Evolutionary conservation across 2,329 filamentous ascomycete species (phyloP).

Genomic region (Cladophialophora psammophila): DNA sequence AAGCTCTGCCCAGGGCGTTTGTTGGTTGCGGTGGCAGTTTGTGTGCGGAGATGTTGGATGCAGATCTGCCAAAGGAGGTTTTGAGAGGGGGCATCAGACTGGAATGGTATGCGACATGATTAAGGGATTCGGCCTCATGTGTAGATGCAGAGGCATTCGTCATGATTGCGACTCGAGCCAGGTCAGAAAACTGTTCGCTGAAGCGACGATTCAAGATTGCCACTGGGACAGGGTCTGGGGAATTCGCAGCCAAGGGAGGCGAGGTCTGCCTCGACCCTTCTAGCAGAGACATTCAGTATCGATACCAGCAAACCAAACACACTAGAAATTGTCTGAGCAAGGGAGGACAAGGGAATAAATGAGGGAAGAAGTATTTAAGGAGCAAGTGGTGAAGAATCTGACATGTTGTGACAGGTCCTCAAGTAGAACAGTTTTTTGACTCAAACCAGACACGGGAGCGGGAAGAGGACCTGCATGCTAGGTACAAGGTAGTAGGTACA

Average conservation of each 20-base stretch:
- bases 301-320: conserved; percentile 7
- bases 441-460: background rate
- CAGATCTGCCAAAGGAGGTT: conserved; percentile 33
- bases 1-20: conserved; percentile 59
- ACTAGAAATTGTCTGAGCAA: conserved; percentile 3
- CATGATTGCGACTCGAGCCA: conserved; percentile 36
- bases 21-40: conserved; percentile 27
- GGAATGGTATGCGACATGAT: conserved; percentile 34
- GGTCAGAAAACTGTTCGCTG: conserved; percentile 34
- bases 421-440: conserved; percentile 4
- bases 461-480: conserved; percentile 3
- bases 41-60: conserved; percentile 12
- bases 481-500: background rate
- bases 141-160: conserved; percentile 32
- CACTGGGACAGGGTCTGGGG: conserved; percentile 13
- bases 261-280: conserved; percentile 32
- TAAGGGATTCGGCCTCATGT: conserved; percentile 29
- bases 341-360: conserved; percentile 5
- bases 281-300: conserved; percentile 37
- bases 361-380: conserved; percentile 9
- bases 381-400: conserved; percentile 5
- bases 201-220: conserved; percentile 23
- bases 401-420: conserved; percentile 9
- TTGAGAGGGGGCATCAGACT: conserved; percentile 39
- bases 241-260: conserved; percentile 17